Percentiles rank a stretch among this genome's conserved stretches.
Evolutionary conservation across 2,329 filamentous ascomycete species (phyloP).

Genomic region (Diaporthe aspalathi): DNA sequence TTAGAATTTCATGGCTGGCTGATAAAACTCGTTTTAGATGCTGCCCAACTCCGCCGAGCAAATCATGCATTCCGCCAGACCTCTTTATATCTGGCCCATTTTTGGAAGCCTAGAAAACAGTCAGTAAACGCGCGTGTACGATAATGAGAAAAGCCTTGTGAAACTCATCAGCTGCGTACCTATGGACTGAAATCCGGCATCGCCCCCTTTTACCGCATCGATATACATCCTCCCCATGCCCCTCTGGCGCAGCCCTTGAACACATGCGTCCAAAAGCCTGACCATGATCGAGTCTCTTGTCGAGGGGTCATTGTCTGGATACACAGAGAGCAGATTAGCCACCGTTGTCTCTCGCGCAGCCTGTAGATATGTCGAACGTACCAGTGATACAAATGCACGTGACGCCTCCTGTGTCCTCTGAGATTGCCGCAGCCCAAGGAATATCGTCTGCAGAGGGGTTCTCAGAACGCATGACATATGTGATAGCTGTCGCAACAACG

Average conservation of each 20-base stretch:
- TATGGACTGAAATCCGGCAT: slow-evolving; percentile 62
- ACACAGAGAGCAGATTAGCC: background rate
- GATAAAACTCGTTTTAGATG: slow-evolving; percentile 6
- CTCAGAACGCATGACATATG: slow-evolving; percentile 61
- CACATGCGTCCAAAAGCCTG: slow-evolving; percentile 65
- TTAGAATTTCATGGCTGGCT: background rate
- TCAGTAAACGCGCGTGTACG: background rate
- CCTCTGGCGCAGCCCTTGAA: slow-evolving; percentile 57
- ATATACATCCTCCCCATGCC: slow-evolving; percentile 67
- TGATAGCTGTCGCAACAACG: slow-evolving; percentile 66
- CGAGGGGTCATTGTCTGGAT: slow-evolving; percentile 56
- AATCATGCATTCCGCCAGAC: slow-evolving; percentile 58
- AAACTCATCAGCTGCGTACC: slow-evolving; percentile 54
- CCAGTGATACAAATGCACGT: slow-evolving; percentile 71
- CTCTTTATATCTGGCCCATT: slow-evolving; percentile 69
- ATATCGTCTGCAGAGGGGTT: slow-evolving; percentile 62
- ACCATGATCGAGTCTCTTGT: slow-evolving; percentile 62
- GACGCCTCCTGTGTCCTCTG: slow-evolving; percentile 65
- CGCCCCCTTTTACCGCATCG: slow-evolving; percentile 64
- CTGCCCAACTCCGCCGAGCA: slow-evolving; percentile 6
- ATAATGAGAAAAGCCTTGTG: background rate
- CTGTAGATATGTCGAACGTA: slow-evolving; percentile 47
- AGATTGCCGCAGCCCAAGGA: slow-evolving; percentile 66
- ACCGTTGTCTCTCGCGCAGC: background rate
- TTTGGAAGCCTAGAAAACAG: slow-evolving; percentile 60